These are phyloP conservation scores for Solanum medicagineum DNA, from an alignment of 257 asterid species.

Conservation along the genomic window DNA sequence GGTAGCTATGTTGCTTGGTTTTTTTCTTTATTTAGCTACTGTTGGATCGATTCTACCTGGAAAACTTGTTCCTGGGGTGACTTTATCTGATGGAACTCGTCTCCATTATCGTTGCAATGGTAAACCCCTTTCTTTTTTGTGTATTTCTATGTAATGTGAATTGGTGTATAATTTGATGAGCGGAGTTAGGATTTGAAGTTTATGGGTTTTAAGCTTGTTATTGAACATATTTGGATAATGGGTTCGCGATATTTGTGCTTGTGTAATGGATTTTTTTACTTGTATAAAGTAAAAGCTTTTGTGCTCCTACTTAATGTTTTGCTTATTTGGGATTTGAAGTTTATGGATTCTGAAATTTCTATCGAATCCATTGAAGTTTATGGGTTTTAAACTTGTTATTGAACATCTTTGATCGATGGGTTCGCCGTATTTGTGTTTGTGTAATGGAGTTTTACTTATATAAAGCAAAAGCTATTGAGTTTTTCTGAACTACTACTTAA, in stretches of 20 bases:
- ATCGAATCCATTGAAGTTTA: background rate
- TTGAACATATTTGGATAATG: background rate
- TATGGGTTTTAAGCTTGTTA: background rate
- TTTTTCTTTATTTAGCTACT: conserved; percentile 53
- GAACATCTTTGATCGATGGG: background rate
- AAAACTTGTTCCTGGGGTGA: conserved; percentile 53
- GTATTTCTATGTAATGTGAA: background rate
- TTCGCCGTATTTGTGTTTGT: background rate
- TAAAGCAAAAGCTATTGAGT: background rate
- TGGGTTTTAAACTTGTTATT: background rate
- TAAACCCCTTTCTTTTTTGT: background rate
- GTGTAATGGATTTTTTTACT: no score
- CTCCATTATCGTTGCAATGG: conserved; percentile 85
- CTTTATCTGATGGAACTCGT: conserved; percentile 64
- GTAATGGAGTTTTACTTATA: background rate
- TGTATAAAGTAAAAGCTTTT: no score
- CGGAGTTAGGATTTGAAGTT: background rate
- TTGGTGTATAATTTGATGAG: background rate
- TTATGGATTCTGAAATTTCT: background rate
- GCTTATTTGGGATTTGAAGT: no score
- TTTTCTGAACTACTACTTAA: accelerated
- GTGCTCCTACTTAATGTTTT: no score
- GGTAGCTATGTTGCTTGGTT: conserved; percentile 51
- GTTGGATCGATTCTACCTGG: conserved; percentile 84
- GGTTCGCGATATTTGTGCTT: background rate